phyloP scores from a whole-genome alignment of 352 stramenopile genomes.

The Globisporangium paddicum region DNA sequence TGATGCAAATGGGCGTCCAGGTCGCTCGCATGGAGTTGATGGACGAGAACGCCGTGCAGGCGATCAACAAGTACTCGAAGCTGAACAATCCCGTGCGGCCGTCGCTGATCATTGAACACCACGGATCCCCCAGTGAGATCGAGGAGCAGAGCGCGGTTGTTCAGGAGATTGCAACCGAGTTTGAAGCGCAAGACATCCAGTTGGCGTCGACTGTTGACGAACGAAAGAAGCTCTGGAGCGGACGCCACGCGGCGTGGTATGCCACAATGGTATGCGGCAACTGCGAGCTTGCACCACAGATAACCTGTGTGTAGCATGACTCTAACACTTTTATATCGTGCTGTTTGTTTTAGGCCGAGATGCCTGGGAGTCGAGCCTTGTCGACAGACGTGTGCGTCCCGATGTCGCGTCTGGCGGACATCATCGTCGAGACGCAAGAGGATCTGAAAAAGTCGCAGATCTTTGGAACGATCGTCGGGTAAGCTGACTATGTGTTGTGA shows the following conservation, averaged over 20 bases:
- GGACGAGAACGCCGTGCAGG: slow-evolving; percentile 72
- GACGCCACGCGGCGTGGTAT: slow-evolving; percentile 83
- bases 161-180: slow-evolving; percentile 84
- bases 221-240: slow-evolving; percentile 80
- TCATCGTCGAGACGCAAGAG: slow-evolving; percentile 91
- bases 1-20: slow-evolving; percentile 88
- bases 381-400: slow-evolving; percentile 97
- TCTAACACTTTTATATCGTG: background rate
- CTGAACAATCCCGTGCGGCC: slow-evolving; percentile 72
- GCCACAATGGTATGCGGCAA: slow-evolving; percentile 61
- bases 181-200: slow-evolving; percentile 76
- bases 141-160: slow-evolving; percentile 86
- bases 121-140: slow-evolving; percentile 74
- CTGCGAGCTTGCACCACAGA: background rate
- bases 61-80: slow-evolving; percentile 87
- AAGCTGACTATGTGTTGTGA: too few species aligned
- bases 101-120: slow-evolving; percentile 95
- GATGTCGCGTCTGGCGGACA: slow-evolving; percentile 90
- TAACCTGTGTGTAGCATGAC: background rate
- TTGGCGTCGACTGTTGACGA: slow-evolving; percentile 67
- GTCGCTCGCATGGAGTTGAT: slow-evolving; percentile 87
- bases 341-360: slow-evolving; percentile 40
- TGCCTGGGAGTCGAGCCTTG: slow-evolving; percentile 77
- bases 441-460: slow-evolving; percentile 88
- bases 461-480: slow-evolving; percentile 91